Evolutionary conservation across 768 basidiomycete species (phyloP), one percentile per base, ranked within the genome.

Genomic region (Russula compacta): DNA sequence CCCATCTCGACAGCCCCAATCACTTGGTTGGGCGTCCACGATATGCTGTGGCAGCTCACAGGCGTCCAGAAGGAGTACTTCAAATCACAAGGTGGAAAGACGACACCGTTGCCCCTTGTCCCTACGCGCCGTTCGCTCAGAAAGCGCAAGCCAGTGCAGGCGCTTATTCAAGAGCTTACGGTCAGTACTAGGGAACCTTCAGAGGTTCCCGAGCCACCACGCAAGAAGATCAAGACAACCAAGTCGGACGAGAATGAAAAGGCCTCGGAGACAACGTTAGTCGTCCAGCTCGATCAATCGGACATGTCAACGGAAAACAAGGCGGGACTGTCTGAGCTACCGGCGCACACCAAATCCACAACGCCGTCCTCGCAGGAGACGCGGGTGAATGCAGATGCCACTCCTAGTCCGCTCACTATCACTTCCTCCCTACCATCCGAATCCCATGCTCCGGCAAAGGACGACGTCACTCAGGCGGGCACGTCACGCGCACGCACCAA

Each of bases 21-120:
- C 55, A 59, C 63, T 21, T 66, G 65, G 65, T 19, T 66, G 14
- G 65, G 65, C 15, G 38, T 59, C 11, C 52, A 56, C 8, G 65
- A 66, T 36, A 66, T 66, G 59, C 42, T 66, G 24, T 66, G 65
- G 65, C 63, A 66, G 53, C 58, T 64, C 11, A 64, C 63, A 2
- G 63, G 63, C 29, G 52, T 66, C 1, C 63, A 66, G 56, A 60
- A 54, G 19, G 65, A 64, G 42, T 64, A 64, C 43, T 51, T 50
- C n/a, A 64, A 47, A 56, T 47, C 43, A 15, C 64, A 51, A 21
- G 59, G 54, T 21, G 51, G 19, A 29, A 60, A 66, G 40, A 24
- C 32, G 24, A 53, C 6, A 1, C 14, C 52, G 0, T n/a, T 38
- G 7, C 63, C 58, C 9, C 58, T 59, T 14, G 47, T 53, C 47